Evolutionary conservation across 495 filamentous ascomycete species (phyloP).

Genomic region (Diplogelasinospora grovesii): DNA sequence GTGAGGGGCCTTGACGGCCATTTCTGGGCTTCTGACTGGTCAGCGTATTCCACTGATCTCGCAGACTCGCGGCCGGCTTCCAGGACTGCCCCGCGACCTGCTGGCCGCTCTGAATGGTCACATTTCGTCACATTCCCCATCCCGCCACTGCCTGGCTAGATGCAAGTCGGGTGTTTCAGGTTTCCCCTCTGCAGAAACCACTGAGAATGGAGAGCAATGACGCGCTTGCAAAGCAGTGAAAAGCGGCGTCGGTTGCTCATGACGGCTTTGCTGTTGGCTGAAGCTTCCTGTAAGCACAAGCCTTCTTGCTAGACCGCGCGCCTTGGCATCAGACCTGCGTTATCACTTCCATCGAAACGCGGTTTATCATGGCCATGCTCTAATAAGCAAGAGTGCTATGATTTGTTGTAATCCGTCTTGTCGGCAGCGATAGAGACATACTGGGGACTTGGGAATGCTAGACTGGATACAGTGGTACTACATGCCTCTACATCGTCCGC

Average conservation of each 20-base stretch:
- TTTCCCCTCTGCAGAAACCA: slow-evolving; percentile 14
- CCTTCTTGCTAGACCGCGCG: slow-evolving; percentile 5
- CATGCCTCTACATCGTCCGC: no score
- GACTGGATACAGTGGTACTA: no score
- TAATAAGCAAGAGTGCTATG: no score
- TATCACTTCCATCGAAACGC: slow-evolving; percentile 14
- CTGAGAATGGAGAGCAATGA: slow-evolving; percentile 2
- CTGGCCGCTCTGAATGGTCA: slow-evolving; percentile 15
- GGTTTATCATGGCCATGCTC: no score
- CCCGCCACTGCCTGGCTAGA: not conserved
- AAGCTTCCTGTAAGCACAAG: slow-evolving; percentile 2
- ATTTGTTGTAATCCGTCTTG: no score
- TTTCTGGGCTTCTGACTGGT: slow-evolving; percentile 18
- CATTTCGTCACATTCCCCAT: slow-evolving; percentile 12
- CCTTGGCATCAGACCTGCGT: slow-evolving; percentile 10
- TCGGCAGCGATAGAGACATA: no score
- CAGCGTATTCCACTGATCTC: slow-evolving; percentile 4
- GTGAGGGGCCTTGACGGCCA: slow-evolving; percentile 4
- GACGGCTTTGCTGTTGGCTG: slow-evolving; percentile 6
- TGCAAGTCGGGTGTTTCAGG: slow-evolving; percentile 22
- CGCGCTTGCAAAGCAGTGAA: no score
- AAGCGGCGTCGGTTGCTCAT: not conserved
- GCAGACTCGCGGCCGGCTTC: not conserved
- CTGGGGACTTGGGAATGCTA: no score
- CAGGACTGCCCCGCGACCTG: slow-evolving; percentile 2